phyloP scores from a whole-genome alignment of 192 early-diverging fungal genomes.

The Phlyctochytrium planicorne region DNA sequence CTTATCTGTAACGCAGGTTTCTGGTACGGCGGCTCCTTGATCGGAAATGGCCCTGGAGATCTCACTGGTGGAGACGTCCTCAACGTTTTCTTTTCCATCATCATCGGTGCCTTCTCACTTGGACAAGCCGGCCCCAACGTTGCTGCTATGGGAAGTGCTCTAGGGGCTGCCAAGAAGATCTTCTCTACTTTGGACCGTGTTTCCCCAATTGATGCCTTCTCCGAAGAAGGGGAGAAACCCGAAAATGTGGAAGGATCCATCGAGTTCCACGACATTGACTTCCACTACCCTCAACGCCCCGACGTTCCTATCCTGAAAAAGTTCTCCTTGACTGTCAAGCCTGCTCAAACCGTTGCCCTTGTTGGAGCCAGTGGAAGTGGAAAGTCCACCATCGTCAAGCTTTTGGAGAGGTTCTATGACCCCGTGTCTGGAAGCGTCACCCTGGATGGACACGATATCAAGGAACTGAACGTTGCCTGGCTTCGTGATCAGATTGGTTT shows the following conservation, averaged over 20 bases:
- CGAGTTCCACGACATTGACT: constrained; percentile 44
- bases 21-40: constrained; percentile 76
- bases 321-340: constrained; percentile 51
- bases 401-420: constrained; percentile 51
- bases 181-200: constrained; percentile 51
- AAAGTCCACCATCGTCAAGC: constrained; percentile 71
- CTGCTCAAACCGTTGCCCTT: constrained; percentile 80
- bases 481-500: constrained; percentile 84
- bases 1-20: constrained; percentile 48
- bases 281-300: constrained; percentile 62
- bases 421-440: constrained; percentile 53
- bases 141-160: constrained; percentile 33
- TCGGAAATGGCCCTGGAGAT: constrained; percentile 30
- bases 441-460: constrained; percentile 79
- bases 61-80: constrained; percentile 50
- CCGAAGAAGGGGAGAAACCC: constrained; percentile 31
- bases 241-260: constrained; percentile 38
- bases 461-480: constrained; percentile 77
- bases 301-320: constrained; percentile 60
- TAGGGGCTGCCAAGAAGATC: constrained; percentile 49
- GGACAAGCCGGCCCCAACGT: constrained; percentile 39
- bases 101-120: constrained; percentile 49
- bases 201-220: constrained; percentile 44
- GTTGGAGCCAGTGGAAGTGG: constrained; percentile 80
- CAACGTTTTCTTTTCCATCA: constrained; percentile 43